These are phyloP conservation scores for Ehretia macrophylla DNA, from an alignment of 257 asterid genomes.

Conservation along the genomic window DNA sequence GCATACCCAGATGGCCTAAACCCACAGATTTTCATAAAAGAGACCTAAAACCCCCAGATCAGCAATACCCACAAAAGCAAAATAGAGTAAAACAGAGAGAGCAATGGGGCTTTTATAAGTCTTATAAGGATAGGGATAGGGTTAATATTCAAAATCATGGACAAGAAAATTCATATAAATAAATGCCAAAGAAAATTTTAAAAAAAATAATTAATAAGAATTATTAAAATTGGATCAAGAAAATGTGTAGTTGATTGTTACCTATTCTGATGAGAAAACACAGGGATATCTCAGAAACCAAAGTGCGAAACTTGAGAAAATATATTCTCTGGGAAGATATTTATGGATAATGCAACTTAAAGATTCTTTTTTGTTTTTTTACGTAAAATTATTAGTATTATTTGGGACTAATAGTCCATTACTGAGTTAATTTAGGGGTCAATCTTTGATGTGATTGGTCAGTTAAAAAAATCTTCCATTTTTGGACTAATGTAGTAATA, in stretches of 20 bases:
- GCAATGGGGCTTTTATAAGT: constrained; percentile 24
- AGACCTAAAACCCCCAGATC: constrained; percentile 12
- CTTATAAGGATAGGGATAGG: constrained; percentile 12
- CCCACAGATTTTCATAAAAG: constrained; percentile 5
- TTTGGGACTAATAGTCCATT: too few relatives aligned
- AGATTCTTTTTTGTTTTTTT: too few relatives aligned
- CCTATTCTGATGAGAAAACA: constrained; percentile 21
- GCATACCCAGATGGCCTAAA: constrained; percentile 17
- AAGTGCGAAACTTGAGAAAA: neutral
- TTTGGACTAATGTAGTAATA: too few relatives aligned
- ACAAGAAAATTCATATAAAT: constrained; percentile 22
- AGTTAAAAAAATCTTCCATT: too few relatives aligned
- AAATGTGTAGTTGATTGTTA: neutral
- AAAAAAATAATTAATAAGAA: constrained; percentile 2
- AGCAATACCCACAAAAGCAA: constrained; percentile 3
- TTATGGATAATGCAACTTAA: neutral
- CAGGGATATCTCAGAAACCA: constrained; percentile 10
- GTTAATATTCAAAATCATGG: constrained; percentile 37
- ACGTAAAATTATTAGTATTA: neutral
- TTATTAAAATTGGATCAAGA: neutral
- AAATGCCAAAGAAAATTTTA: constrained; percentile 1
- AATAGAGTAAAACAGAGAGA: constrained; percentile 8
- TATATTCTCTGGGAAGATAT: neutral
- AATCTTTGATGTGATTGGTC: constrained; percentile 7
- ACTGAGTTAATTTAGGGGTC: neutral